Evolutionary conservation across 2,329 filamentous ascomycete genomes (phyloP).

Genomic region (Monilinia polystroma): DNA sequence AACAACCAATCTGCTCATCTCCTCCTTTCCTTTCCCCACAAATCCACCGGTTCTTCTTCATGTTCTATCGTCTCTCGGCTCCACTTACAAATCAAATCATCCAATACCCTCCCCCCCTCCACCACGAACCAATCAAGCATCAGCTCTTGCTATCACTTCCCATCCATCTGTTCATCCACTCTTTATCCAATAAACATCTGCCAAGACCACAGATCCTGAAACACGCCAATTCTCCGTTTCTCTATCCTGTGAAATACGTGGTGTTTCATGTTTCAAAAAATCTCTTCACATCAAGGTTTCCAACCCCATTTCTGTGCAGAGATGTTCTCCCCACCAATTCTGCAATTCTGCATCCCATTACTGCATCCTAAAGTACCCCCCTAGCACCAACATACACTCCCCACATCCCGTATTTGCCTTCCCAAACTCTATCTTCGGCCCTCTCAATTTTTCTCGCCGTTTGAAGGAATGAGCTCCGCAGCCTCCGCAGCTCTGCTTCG

Average conservation of each 20-base stretch:
- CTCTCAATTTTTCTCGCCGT: background rate
- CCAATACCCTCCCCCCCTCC: background rate
- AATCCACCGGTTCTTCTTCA: slow-evolving; percentile 2
- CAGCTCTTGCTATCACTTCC: background rate
- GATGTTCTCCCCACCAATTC: background rate
- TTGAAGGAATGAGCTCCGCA: background rate
- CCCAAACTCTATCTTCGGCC: too few relatives aligned
- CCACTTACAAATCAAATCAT: background rate
- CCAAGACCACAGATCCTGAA: slow-evolving; percentile 1
- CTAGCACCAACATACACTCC: background rate
- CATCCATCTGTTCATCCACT: background rate
- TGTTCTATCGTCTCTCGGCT: background rate
- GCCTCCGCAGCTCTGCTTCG: background rate
- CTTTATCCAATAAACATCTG: slow-evolving; percentile 4
- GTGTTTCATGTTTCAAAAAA: slow-evolving; percentile 20
- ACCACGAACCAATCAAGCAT: background rate
- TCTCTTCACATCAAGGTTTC: background rate
- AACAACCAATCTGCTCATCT: background rate
- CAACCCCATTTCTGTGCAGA: background rate
- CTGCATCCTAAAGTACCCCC: too few relatives aligned
- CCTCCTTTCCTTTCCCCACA: background rate
- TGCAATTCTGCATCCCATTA: background rate
- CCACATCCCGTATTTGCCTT: background rate
- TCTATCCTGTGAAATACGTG: slow-evolving; percentile 18
- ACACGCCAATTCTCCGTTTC: slow-evolving; percentile 6